Percentiles rank a stretch among this genome's conserved stretches.
Conservation (phyloP, 768 basidiomycete species). For the Brasilioporus rufonigricans region DNA sequence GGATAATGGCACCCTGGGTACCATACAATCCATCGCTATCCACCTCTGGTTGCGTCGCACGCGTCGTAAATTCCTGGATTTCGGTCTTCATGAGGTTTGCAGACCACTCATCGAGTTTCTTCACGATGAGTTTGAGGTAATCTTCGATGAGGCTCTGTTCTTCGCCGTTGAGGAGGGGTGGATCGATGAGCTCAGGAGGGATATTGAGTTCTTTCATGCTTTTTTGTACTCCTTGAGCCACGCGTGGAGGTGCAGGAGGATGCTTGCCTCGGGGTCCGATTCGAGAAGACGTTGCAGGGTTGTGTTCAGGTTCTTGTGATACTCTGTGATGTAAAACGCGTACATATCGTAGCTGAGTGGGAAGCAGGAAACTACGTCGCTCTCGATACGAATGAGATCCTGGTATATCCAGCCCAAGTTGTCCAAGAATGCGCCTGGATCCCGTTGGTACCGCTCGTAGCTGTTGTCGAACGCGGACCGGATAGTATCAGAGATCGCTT, state of each 20-base stretch:
- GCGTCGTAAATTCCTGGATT: constrained; percentile 74
- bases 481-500: too few species aligned
- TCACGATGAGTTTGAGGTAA: constrained; percentile 89
- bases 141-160: constrained; percentile 93
- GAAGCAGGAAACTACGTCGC: constrained; percentile 87
- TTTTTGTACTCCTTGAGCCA: constrained; percentile 95
- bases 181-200: constrained; percentile 76
- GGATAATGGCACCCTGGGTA: constrained; percentile 88
- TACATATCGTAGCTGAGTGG: constrained; percentile 91
- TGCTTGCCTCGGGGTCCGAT: constrained; percentile 79
- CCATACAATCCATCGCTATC: constrained; percentile 89
- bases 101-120: constrained; percentile 97
- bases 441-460: constrained; percentile 56
- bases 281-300: constrained; percentile 68
- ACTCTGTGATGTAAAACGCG: constrained; percentile 77
- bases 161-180: constrained; percentile 91
- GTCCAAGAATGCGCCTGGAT: constrained; percentile 73
- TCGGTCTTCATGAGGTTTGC: constrained; percentile 92
- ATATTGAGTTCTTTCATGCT: constrained; percentile 94
- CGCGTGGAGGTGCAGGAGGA: constrained; percentile 77
- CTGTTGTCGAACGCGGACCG: constrained; percentile 66
- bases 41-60: constrained; percentile 83
- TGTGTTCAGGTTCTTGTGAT: constrained; percentile 81
- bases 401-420: constrained; percentile 88
- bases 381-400: constrained; percentile 88